phyloP scores from a whole-genome alignment of 179 eudicot genomes.

The Amaranthus tricolor region DNA sequence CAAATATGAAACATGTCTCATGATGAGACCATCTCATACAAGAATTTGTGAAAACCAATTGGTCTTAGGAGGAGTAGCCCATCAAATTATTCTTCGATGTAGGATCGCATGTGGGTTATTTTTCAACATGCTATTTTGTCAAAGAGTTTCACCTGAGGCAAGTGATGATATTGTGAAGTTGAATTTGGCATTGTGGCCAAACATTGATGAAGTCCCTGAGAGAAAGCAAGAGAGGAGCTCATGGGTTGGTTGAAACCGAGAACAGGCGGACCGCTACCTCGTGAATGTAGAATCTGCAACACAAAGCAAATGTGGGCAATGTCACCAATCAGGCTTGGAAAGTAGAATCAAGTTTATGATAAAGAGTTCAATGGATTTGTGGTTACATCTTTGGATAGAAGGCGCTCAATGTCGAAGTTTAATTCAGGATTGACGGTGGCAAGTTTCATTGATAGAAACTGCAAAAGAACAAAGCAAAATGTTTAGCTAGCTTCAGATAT shows the following conservation, averaged over 20 bases:
- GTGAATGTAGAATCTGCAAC: slow-evolving; percentile 37
- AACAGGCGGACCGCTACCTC: slow-evolving; percentile 35
- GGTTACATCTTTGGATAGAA: slow-evolving; percentile 54
- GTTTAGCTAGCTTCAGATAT: slow-evolving; percentile 5
- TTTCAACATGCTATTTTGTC: background rate
- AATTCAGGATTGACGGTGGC: slow-evolving; percentile 53
- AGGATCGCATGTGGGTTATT: no score
- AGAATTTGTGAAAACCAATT: no score
- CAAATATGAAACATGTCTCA: no score
- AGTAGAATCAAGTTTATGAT: background rate
- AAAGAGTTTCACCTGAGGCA: slow-evolving; percentile 58
- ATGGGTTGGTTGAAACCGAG: slow-evolving; percentile 61
- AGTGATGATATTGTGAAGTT: slow-evolving; percentile 49
- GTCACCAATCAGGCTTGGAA: background rate
- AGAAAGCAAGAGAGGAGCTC: slow-evolving; percentile 53
- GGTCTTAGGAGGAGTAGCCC: no score
- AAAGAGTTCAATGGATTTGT: background rate
- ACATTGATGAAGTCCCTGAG: slow-evolving; percentile 46
- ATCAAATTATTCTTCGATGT: no score
- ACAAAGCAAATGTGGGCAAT: background rate
- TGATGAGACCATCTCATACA: no score
- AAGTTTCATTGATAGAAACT: slow-evolving; percentile 64
- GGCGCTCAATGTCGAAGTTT: slow-evolving; percentile 39
- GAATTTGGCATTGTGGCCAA: slow-evolving; percentile 44
- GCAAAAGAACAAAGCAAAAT: slow-evolving; percentile 15